phyloP scores from a whole-genome alignment of 164 flowering plant species.

The Aristolochia californica region DNA sequence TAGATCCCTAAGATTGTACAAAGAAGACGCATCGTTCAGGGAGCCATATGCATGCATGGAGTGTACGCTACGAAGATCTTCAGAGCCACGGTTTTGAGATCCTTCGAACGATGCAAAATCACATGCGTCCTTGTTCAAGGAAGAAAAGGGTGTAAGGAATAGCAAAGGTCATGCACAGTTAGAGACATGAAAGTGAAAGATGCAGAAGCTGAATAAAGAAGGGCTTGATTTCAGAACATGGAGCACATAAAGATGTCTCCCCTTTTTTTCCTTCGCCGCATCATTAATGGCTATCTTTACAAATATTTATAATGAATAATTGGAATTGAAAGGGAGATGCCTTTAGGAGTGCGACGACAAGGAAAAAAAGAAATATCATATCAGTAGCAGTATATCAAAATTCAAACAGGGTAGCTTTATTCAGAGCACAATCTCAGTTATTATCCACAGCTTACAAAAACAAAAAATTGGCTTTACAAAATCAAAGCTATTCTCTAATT shows the following conservation, averaged over 20 bases:
- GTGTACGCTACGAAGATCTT: conserved; percentile 13
- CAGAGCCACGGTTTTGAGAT: too few relatives aligned
- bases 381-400: not conserved
- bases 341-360: too few relatives aligned
- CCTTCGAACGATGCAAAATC: conserved; percentile 11
- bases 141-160: too few relatives aligned
- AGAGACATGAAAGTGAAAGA: too few relatives aligned
- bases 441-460: conserved; percentile 6
- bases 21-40: conserved; percentile 4
- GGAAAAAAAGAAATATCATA: too few relatives aligned
- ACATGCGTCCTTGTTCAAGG: conserved; percentile 5
- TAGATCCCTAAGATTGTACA: not conserved
- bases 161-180: too few relatives aligned
- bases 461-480: conserved; percentile 6
- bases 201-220: not conserved
- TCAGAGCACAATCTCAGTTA: conserved; percentile 6
- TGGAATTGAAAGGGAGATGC: too few relatives aligned
- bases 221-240: not conserved
- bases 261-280: not conserved
- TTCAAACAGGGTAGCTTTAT: not conserved
- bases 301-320: not conserved
- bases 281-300: not conserved
- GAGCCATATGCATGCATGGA: conserved; percentile 13
- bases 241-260: not conserved
- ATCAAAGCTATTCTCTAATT: conserved; percentile 3